Base-by-base conservation (phyloP, 139 green algal species). In the Chlorella sorokiniana region DNA sequence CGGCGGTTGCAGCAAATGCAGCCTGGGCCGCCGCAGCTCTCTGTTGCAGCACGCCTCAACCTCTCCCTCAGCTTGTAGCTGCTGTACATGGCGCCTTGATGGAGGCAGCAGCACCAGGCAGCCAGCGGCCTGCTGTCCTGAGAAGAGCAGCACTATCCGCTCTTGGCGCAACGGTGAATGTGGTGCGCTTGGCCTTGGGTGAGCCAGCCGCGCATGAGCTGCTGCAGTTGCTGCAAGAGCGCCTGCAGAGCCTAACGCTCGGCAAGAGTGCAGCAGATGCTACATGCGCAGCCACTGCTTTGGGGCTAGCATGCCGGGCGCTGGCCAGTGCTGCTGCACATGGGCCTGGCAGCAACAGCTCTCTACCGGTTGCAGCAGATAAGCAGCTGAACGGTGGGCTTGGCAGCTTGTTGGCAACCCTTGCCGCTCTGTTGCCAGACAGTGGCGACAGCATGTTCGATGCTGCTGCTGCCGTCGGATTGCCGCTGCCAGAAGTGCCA, bases 1-100 rank as follows among this genome's bases (percentile, higher is more conserved):
- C 62, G n/a, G 63, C 37, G 9, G 62, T 22, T 3, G 64, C 33
- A 35, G 64, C 64, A 5, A 67, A 22, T 45, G 81, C 70, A 44
- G 81, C 31, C 23, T 85, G 81, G 73, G 70, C 70, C 9, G 81
- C 81, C 29, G 70, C 81, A 31, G 70, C 70, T 4, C 37, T 85
- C 25, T 80, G 68, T 29, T 18, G 40, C 48, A 37, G 27, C 37
- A 56, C 59, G 0, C 38, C 29, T 25, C 81, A 85, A 61, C 81
- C 81, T 3, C 37, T 79, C 38, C 40, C 37, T n/a, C 48, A 35
- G 10, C 42, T 81, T 8, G 70, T 85, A 10, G 54, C 45, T 37
- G 81, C 81, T 18, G 73, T 81, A 35, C 73, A 81, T 45, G 22
- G 35, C 1, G 5, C n/a, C 40, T 35, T 82, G 33, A 7, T 31